A percentile compares a stretch with the other conserved stretches of the same genome.
These are phyloP conservation scores for Calocera cornea DNA, from an alignment of 768 basidiomycete species.

Conservation along the genomic window DNA sequence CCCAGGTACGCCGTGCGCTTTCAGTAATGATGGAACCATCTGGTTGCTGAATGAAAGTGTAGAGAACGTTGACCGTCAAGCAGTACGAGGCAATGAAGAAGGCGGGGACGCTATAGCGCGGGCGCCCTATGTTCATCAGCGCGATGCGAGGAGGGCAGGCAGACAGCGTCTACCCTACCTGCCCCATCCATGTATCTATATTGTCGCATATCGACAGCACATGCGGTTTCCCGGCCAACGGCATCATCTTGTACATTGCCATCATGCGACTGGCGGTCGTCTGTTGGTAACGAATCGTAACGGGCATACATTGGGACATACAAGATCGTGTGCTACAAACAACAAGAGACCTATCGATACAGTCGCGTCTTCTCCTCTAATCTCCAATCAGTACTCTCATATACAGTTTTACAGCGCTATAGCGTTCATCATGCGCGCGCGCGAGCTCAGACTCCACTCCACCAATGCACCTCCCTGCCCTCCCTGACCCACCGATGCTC, in stretches of 20 bases:
- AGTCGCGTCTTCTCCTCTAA: no score
- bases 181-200: no score
- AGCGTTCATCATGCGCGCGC: not conserved
- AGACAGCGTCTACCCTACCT: no score
- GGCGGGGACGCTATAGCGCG: not conserved
- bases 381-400: no score
- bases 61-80: slow-evolving; percentile 64
- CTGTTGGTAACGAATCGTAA: no score
- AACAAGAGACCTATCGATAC: no score
- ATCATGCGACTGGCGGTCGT: no score
- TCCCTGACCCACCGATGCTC: slow-evolving; percentile 4
- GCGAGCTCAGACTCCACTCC: not conserved
- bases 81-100: slow-evolving; percentile 30
- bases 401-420: no score
- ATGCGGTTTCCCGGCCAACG: no score
- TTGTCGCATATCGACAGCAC: no score
- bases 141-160: not conserved
- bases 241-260: no score
- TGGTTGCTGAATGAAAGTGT: not conserved
- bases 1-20: slow-evolving; percentile 43
- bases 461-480: not conserved
- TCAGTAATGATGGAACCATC: not conserved
- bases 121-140: not conserved
- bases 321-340: not conserved
- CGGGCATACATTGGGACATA: not conserved